Evolutionary conservation across 371 early-diverging fungal genomes (phyloP).

Genomic region (Mucor velutinosus): DNA sequence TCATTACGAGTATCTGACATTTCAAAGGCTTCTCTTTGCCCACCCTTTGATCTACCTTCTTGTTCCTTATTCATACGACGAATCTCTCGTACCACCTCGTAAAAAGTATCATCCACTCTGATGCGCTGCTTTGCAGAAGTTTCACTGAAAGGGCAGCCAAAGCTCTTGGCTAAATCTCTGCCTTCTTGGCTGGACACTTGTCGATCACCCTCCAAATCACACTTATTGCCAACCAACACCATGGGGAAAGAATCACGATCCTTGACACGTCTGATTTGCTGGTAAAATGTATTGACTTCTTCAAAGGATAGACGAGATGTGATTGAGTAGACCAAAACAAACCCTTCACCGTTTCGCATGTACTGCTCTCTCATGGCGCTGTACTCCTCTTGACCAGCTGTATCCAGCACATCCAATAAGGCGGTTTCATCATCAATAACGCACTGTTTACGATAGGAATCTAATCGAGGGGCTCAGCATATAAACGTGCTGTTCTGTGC

Average conservation of each 20-base stretch:
- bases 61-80: slow-evolving; percentile 70
- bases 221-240: slow-evolving; percentile 71
- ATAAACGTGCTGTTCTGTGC: no score
- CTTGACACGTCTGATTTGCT: slow-evolving; percentile 83
- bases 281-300: slow-evolving; percentile 77
- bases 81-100: slow-evolving; percentile 84
- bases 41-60: slow-evolving; percentile 28
- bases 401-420: slow-evolving; percentile 90
- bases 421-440: slow-evolving; percentile 84
- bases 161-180: slow-evolving; percentile 28
- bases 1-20: slow-evolving; percentile 16
- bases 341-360: slow-evolving; percentile 90
- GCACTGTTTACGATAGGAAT: slow-evolving; percentile 91
- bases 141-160: slow-evolving; percentile 29
- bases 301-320: slow-evolving; percentile 77
- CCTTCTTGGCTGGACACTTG: slow-evolving; percentile 53
- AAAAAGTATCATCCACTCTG: slow-evolving; percentile 91
- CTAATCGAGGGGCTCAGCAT: slow-evolving; percentile 31
- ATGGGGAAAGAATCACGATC: slow-evolving; percentile 76
- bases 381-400: slow-evolving; percentile 94
- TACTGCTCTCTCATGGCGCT: slow-evolving; percentile 80
- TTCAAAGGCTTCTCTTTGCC: slow-evolving; percentile 24
- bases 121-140: slow-evolving; percentile 75
- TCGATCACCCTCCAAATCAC: slow-evolving; percentile 56
- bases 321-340: slow-evolving; percentile 81